Evolutionary conservation across 2,329 filamentous ascomycete species (phyloP).

Genomic region (Aurifilum marmelostoma): DNA sequence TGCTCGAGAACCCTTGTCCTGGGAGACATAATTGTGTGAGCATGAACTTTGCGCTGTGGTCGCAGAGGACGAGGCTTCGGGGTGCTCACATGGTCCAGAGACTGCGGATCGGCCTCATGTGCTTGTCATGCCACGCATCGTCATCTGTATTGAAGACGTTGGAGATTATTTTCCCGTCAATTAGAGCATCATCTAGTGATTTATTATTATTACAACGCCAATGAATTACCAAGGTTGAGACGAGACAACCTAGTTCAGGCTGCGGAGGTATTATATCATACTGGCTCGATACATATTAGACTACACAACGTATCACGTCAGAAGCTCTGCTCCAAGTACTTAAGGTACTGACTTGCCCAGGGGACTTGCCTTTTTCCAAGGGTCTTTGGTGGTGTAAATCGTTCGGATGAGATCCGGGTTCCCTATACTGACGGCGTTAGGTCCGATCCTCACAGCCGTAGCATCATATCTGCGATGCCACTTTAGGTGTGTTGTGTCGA

Average conservation of each 20-base stretch:
- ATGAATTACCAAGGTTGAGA: too few species aligned
- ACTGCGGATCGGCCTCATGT: slow-evolving; percentile 23
- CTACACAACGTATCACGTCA: background rate
- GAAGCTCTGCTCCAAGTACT: background rate
- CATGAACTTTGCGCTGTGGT: background rate
- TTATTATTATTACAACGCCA: background rate
- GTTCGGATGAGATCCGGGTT: slow-evolving; percentile 21
- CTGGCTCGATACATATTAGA: slow-evolving; percentile 22
- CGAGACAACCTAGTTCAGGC: background rate
- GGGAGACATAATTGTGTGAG: background rate
- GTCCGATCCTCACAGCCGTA: slow-evolving; percentile 22
- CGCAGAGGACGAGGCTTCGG: background rate
- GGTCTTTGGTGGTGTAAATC: slow-evolving; percentile 24
- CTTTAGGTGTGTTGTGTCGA: slow-evolving; percentile 21
- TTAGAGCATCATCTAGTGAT: slow-evolving; percentile 16
- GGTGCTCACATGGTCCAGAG: slow-evolving; percentile 20
- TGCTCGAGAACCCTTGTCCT: slow-evolving; percentile 19
- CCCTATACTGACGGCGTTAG: slow-evolving; percentile 19
- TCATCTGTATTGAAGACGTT: slow-evolving; percentile 24
- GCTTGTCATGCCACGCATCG: slow-evolving; percentile 21
- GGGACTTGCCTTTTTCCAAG: slow-evolving; percentile 9
- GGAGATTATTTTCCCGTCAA: slow-evolving; percentile 15
- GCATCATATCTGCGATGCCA: slow-evolving; percentile 19
- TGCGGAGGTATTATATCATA: background rate
- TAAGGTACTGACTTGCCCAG: background rate